phyloP scores from a whole-genome alignment of 169 alveolate species.

The Plasmodium gallinaceum region DNA sequence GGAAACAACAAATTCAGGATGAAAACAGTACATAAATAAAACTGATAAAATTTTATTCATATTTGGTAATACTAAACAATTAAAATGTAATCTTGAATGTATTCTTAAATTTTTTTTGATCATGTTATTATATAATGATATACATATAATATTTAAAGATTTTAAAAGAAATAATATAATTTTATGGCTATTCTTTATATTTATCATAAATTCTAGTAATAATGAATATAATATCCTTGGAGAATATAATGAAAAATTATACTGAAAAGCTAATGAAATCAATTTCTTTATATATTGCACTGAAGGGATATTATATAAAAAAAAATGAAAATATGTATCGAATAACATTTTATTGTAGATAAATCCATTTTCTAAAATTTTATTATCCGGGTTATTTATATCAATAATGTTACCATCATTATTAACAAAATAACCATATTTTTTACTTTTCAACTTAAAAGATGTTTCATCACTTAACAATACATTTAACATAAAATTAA shows the following conservation, averaged over 20 bases:
- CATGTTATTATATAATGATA: slow-evolving; percentile 63
- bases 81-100: slow-evolving; percentile 61
- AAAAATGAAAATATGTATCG: slow-evolving; percentile 43
- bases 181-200: slow-evolving; percentile 36
- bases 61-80: slow-evolving; percentile 63
- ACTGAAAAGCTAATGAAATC: slow-evolving; percentile 58
- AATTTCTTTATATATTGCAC: slow-evolving; percentile 45
- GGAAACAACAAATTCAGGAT: slow-evolving; percentile 40
- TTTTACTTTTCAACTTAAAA: slow-evolving; percentile 35
- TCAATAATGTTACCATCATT: slow-evolving; percentile 24
- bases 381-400: slow-evolving; percentile 4
- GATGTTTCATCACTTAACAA: slow-evolving; percentile 36
- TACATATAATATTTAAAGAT: slow-evolving; percentile 57
- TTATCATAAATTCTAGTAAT: slow-evolving; percentile 35
- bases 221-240: slow-evolving; percentile 63
- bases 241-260: slow-evolving; percentile 58
- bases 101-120: slow-evolving; percentile 39
- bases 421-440: slow-evolving; percentile 39
- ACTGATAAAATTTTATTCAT: slow-evolving; percentile 48
- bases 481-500: slow-evolving; percentile 45
- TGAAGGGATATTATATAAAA: slow-evolving; percentile 54
- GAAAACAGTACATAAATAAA: slow-evolving; percentile 52
- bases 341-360: slow-evolving; percentile 31
- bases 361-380: slow-evolving; percentile 46
- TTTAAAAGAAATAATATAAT: slow-evolving; percentile 32